Conservation (phyloP, 1,284 basidiomycete species). For the Marasmius oreades region DNA sequence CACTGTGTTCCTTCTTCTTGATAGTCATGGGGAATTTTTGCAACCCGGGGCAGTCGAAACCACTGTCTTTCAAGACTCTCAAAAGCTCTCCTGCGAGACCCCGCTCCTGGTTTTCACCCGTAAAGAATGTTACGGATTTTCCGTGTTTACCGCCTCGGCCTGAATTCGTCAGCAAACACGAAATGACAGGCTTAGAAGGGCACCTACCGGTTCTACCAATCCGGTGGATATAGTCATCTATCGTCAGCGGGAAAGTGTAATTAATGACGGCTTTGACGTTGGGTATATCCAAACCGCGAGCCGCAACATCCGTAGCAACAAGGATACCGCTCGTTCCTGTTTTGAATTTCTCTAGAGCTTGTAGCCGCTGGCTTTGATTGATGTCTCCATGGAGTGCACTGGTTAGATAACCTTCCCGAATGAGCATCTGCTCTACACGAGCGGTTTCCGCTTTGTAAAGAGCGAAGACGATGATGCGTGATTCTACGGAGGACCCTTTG, state of each 20-base stretch:
- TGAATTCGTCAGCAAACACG: conserved; percentile 29
- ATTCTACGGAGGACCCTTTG: conserved; percentile 41
- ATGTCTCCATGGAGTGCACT: conserved; percentile 91
- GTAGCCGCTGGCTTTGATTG: conserved; percentile 83
- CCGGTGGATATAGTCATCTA: conserved; percentile 96
- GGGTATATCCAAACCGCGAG: conserved; percentile 95
- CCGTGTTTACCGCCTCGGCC: conserved; percentile 91
- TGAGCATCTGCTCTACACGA: conserved; percentile 82
- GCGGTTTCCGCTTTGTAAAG: conserved; percentile 98
- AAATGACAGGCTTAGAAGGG: conserved; percentile 13
- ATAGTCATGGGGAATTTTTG: conserved; percentile 94
- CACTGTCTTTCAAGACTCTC: conserved; percentile 86
- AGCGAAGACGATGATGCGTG: conserved; percentile 90
- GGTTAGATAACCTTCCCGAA: conserved; percentile 81
- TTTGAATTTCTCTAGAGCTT: conserved; percentile 89
- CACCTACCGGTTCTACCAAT: conserved; percentile 86
- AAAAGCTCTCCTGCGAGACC: conserved; percentile 94
- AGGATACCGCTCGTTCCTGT: conserved; percentile 79
- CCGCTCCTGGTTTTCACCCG: conserved; percentile 81
- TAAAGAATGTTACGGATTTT: conserved; percentile 97
- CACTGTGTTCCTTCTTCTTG: conserved; percentile 91
- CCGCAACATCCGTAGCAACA: conserved; percentile 98
- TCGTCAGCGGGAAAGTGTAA: conserved; percentile 96
- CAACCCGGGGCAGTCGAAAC: conserved; percentile 67
- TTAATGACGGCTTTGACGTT: conserved; percentile 92